A percentile compares a stretch with the other conserved stretches of the same genome.
phyloP scores from a whole-genome alignment of 371 early-diverging fungal species.

The Dichotomocladium elegans region DNA sequence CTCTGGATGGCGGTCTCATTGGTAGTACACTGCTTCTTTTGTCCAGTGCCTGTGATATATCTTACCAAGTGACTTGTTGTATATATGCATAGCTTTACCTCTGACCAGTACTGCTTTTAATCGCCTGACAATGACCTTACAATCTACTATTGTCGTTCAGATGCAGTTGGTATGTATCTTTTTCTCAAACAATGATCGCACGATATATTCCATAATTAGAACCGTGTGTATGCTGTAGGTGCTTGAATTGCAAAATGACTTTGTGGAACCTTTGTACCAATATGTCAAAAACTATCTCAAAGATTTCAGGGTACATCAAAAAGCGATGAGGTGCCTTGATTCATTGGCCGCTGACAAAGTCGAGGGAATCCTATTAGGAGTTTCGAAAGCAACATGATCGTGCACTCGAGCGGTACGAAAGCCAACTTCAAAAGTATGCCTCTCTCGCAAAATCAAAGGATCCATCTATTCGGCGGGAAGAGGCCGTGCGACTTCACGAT shows the following conservation, averaged over 20 bases:
- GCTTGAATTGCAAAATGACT: slow-evolving; percentile 45
- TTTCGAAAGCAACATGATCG: slow-evolving; percentile 54
- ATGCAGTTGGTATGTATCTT: slow-evolving; percentile 48
- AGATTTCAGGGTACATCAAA: slow-evolving; percentile 47
- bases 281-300: slow-evolving; percentile 56
- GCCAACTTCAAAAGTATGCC: slow-evolving; percentile 53
- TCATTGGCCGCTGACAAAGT: neutral
- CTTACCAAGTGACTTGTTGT: neutral
- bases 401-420: slow-evolving; percentile 59
- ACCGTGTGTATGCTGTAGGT: slow-evolving; percentile 22
- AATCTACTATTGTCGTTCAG: slow-evolving; percentile 42
- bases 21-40: no score
- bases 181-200: no score
- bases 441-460: slow-evolving; percentile 57
- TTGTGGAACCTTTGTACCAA: slow-evolving; percentile 52
- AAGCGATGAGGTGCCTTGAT: neutral
- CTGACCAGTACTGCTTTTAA: slow-evolving; percentile 29
- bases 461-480: slow-evolving; percentile 53
- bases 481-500: slow-evolving; percentile 61
- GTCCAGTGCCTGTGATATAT: no score
- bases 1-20: slow-evolving; percentile 26
- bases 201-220: no score
- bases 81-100: neutral
- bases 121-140: slow-evolving; percentile 41
- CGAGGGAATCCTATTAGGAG: slow-evolving; percentile 17